Conservation (phyloP, 331 rosid species). For the Rhamnella rubrinervis region DNA sequence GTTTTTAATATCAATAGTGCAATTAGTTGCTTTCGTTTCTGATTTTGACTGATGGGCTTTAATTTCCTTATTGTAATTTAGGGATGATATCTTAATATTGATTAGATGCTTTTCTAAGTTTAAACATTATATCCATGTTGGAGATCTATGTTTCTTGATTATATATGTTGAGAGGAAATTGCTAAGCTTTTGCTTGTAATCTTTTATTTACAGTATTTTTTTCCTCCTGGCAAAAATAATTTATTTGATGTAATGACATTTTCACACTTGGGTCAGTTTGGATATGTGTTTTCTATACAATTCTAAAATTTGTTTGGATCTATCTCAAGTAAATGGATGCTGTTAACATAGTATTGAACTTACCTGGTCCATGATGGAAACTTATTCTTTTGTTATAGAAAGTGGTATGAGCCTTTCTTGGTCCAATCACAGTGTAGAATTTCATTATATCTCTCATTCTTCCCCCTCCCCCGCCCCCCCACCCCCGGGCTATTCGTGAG, state of each 20-base stretch:
- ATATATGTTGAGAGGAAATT: not conserved
- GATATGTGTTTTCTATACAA: too few species aligned
- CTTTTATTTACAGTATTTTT: not conserved
- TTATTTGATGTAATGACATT: not conserved
- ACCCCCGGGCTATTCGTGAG: too few species aligned
- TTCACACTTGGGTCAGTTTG: not conserved
- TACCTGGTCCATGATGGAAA: not conserved
- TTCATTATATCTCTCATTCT: too few species aligned
- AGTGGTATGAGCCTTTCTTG: not conserved
- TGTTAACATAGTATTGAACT: not conserved
- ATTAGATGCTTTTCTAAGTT: not conserved
- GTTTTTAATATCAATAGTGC: conserved; percentile 36
- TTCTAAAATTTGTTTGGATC: not conserved
- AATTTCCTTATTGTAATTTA: not conserved
- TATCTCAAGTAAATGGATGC: too few species aligned
- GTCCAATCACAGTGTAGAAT: not conserved
- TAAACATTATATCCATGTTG: not conserved
- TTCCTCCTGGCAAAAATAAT: not conserved
- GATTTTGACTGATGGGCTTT: not conserved
- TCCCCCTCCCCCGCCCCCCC: too few species aligned
- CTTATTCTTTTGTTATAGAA: too few species aligned
- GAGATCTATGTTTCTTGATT: not conserved
- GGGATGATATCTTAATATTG: not conserved
- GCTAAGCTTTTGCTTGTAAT: not conserved
- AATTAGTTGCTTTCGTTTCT: conserved; percentile 18